Conservation (phyloP, 441 rosid genomes). For the Biscutella laevigata region DNA sequence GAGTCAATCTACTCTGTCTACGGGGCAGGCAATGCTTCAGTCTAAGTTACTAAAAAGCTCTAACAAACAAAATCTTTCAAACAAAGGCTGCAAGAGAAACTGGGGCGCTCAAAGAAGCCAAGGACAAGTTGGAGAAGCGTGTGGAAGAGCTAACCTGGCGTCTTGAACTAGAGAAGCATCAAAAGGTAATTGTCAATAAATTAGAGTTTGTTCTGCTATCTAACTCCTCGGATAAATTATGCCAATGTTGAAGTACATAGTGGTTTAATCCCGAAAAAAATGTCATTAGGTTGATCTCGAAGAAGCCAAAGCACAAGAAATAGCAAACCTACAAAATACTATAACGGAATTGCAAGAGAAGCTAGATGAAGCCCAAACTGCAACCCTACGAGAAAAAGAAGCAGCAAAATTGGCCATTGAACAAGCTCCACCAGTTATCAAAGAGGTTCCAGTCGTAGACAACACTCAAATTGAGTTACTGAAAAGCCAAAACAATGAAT, state of each 20-base stretch:
- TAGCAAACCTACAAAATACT: constrained; percentile 37
- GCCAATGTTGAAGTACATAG: background rate
- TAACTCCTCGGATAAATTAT: background rate
- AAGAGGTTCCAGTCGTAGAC: constrained; percentile 55
- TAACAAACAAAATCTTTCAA: background rate
- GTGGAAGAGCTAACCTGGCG: constrained; percentile 74
- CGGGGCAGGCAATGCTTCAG: background rate
- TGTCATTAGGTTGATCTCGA: constrained; percentile 51
- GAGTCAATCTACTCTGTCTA: background rate
- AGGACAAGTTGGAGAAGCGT: constrained; percentile 70
- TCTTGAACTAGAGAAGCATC: constrained; percentile 53
- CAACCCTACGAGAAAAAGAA: constrained; percentile 42
- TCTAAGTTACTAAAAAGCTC: constrained; percentile 4
- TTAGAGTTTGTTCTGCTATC: background rate
- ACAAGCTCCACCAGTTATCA: constrained; percentile 55
- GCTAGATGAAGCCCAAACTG: constrained; percentile 44
- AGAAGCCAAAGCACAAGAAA: constrained; percentile 58
- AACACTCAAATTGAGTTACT: constrained; percentile 39
- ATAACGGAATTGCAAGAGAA: constrained; percentile 40
- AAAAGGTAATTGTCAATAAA: constrained; percentile 38
- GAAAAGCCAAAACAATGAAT: constrained; percentile 34
- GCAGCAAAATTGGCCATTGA: constrained; percentile 53
- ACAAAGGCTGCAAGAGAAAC: constrained; percentile 78
- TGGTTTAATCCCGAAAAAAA: background rate
- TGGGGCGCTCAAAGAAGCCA: constrained; percentile 75